phyloP scores from a whole-genome alignment of 2,329 filamentous ascomycete genomes.

The Pseudocercospora cruenta region DNA sequence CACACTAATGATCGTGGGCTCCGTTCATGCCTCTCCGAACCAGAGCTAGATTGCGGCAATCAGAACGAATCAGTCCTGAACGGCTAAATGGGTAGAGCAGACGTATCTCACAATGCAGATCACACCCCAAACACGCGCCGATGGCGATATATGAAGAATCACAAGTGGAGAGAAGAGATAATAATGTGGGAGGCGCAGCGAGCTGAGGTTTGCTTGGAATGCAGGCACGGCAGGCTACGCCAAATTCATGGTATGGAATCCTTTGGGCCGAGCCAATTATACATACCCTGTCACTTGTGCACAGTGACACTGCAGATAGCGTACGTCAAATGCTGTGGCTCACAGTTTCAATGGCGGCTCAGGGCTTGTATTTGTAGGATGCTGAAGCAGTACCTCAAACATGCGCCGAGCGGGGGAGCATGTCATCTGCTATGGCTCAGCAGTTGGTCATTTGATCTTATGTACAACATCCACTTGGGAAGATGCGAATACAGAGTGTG shows the following conservation, averaged over 20 bases:
- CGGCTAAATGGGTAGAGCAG: neutral
- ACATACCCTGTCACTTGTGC: neutral
- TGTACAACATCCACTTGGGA: neutral
- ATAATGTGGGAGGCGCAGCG: neutral
- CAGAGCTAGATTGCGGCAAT: too few relatives aligned
- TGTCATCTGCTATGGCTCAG: neutral
- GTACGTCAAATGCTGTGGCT: neutral
- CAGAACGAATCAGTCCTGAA: neutral
- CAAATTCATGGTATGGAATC: neutral
- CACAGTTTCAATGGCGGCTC: neutral
- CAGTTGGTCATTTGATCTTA: neutral
- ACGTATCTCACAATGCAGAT: neutral
- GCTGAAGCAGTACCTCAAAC: neutral
- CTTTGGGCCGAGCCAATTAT: neutral
- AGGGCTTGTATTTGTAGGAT: neutral
- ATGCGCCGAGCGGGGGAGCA: neutral
- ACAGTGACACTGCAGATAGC: neutral
- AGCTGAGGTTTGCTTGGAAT: neutral
- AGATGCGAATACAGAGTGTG: neutral
- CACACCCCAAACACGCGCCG: too few relatives aligned
- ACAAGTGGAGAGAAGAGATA: too few relatives aligned
- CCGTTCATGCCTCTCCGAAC: neutral
- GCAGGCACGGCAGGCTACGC: too few relatives aligned
- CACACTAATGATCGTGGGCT: neutral
- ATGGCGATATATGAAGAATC: neutral